Percentiles rank a stretch among this genome's conserved stretches.
Conservation (phyloP, 2,329 filamentous ascomycete species). For the Curvularia spicifera region DNA sequence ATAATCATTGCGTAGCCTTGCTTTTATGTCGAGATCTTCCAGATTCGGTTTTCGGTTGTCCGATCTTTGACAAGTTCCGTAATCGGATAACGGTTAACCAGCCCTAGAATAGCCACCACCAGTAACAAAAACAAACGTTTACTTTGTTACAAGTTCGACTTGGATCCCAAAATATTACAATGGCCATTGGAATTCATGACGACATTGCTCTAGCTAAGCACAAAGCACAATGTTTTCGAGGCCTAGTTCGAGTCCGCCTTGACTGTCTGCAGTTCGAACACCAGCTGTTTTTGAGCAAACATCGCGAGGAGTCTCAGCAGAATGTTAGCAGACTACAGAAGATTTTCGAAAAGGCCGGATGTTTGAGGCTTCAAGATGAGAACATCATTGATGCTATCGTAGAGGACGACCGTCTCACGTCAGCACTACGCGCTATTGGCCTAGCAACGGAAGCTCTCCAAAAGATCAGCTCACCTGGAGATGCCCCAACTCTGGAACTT, state of each 20-base stretch:
- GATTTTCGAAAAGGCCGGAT: slow-evolving; percentile 11
- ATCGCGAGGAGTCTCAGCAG: neutral
- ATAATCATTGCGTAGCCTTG: neutral
- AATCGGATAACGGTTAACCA: no score
- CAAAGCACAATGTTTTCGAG: no score
- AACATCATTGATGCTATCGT: slow-evolving; percentile 29
- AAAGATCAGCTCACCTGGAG: neutral
- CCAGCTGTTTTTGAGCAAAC: neutral
- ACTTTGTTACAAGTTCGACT: no score
- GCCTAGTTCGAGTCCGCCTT: no score
- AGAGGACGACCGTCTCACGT: slow-evolving; percentile 11
- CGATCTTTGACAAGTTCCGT: neutral
- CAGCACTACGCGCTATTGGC: slow-evolving; percentile 2
- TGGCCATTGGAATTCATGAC: no score
- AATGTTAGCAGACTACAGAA: neutral
- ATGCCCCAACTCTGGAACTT: neutral
- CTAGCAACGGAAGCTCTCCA: neutral
- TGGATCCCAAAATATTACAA: no score
- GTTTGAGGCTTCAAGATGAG: slow-evolving; percentile 22
- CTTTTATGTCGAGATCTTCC: neutral
- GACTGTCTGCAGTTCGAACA: neutral
- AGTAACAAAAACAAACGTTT: no score
- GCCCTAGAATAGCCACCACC: no score
- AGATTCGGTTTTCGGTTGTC: neutral
- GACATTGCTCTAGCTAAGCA: no score